Conservation (phyloP, 108 stramenopile genomes). For the Stephanodiscus minutulus region DNA sequence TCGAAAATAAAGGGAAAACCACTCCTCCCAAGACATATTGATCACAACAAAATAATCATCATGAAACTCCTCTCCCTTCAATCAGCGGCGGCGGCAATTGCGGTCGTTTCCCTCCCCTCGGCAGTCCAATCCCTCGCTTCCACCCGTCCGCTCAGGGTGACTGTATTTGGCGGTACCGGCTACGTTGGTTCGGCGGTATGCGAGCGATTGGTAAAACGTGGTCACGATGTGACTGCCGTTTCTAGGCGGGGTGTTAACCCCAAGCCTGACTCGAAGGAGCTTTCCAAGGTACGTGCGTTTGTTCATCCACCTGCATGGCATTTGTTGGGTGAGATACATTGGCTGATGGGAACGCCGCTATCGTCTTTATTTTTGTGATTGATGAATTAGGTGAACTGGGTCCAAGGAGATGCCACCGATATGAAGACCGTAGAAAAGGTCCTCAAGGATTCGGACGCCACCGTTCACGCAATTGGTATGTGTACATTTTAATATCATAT, state of each 20-base stretch:
- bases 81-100: not conserved
- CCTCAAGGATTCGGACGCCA: slow-evolving; percentile 53
- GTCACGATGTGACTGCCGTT: slow-evolving; percentile 55
- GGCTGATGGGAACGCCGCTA: too few species aligned
- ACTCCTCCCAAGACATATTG: too few species aligned
- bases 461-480: slow-evolving; percentile 62
- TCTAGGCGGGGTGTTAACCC: slow-evolving; percentile 58
- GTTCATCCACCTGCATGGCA: too few species aligned
- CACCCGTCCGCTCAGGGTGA: slow-evolving; percentile 31
- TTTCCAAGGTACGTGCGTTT: slow-evolving; percentile 46
- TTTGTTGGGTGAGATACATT: too few species aligned
- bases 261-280: slow-evolving; percentile 47
- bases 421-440: slow-evolving; percentile 34
- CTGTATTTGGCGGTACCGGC: slow-evolving; percentile 55
- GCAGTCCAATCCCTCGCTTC: slow-evolving; percentile 24
- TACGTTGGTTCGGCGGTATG: slow-evolving; percentile 65
- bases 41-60: not conserved
- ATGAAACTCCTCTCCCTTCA: slow-evolving; percentile 24
- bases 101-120: slow-evolving; percentile 2
- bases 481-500: not conserved
- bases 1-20: too few species aligned
- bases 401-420: slow-evolving; percentile 58
- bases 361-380: too few species aligned
- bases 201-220: slow-evolving; percentile 53
- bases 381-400: slow-evolving; percentile 50